Evolutionary conservation across 176 grass and related monocot genomes (phyloP).

Genomic region (Juncus inflexus): DNA sequence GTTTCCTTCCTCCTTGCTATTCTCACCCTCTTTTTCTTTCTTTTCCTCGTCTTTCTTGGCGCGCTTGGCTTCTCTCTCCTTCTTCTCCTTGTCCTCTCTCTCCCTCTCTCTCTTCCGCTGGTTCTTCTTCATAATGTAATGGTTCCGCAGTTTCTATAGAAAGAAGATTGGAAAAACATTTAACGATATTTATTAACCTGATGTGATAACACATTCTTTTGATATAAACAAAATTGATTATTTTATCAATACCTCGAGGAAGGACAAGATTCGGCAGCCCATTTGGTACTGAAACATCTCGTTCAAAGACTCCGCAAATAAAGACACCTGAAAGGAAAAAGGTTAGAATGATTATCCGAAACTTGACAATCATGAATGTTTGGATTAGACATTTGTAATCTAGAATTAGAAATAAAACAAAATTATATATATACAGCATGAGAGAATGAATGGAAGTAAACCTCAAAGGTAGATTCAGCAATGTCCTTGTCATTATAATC

Average conservation of each 20-base stretch:
- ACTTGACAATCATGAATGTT: too few relatives aligned
- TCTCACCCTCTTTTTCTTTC: slow-evolving; percentile 27
- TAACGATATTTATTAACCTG: background rate
- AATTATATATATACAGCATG: background rate
- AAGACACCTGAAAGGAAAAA: slow-evolving; percentile 66
- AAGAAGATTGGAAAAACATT: background rate
- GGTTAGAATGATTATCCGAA: too few relatives aligned
- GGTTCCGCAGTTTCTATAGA: slow-evolving; percentile 56
- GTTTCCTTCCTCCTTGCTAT: slow-evolving; percentile 19
- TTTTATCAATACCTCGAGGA: slow-evolving; percentile 74
- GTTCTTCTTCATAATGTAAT: slow-evolving; percentile 55
- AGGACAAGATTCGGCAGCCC: slow-evolving; percentile 79
- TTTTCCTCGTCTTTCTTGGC: slow-evolving; percentile 42
- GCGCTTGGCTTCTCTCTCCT: slow-evolving; percentile 44
- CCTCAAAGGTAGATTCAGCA: slow-evolving; percentile 96
- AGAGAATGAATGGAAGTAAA: slow-evolving; percentile 15
- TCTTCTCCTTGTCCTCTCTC: slow-evolving; percentile 66
- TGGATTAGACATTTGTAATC: background rate
- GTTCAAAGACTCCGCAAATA: slow-evolving; percentile 87
- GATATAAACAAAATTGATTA: background rate
- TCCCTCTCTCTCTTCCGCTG: slow-evolving; percentile 85
- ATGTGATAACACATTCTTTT: background rate
- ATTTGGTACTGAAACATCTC: slow-evolving; percentile 99
- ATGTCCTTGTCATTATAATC: slow-evolving; percentile 92
- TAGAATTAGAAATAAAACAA: background rate